Conservation (phyloP, 495 filamentous ascomycete genomes). For the Cetradonia linearis region DNA sequence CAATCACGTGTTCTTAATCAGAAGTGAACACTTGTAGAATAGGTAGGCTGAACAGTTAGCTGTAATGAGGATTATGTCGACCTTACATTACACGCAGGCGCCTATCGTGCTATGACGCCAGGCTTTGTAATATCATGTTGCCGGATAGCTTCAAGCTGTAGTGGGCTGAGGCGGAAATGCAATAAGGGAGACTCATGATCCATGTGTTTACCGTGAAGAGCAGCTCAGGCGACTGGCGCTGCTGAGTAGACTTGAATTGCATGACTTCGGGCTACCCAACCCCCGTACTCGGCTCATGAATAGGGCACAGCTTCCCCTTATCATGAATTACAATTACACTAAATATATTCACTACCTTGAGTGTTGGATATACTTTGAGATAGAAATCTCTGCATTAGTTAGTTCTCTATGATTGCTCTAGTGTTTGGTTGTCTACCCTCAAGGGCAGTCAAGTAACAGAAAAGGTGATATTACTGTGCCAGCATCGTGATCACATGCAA, state of each 20-base stretch:
- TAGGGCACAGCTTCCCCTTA: slow-evolving; percentile 12
- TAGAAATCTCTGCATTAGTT: not conserved
- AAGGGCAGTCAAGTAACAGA: not conserved
- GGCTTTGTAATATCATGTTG: slow-evolving; percentile 15
- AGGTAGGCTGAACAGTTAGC: slow-evolving; percentile 2
- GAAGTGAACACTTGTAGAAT: not conserved
- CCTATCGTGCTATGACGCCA: slow-evolving; percentile 16
- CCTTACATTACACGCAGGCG: slow-evolving; percentile 9
- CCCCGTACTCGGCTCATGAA: slow-evolving; percentile 1
- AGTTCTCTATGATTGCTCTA: not conserved
- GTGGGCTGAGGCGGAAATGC: not conserved
- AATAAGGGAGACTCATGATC: slow-evolving; percentile 12
- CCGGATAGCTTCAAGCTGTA: not conserved
- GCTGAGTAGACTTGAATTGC: slow-evolving; percentile 5
- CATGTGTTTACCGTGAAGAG: slow-evolving; percentile 8
- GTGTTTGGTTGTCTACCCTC: not conserved
- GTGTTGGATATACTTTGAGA: slow-evolving; percentile 2
- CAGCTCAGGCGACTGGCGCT: slow-evolving; percentile 3
- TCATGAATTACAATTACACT: slow-evolving; percentile 1
- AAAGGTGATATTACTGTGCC: not conserved
- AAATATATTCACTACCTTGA: not conserved
- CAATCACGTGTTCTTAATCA: not conserved
- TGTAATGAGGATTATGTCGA: slow-evolving; percentile 3
- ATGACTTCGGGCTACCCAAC: slow-evolving; percentile 10
- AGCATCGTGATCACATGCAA: not conserved